Evolutionary conservation across 140 eudicot species (phyloP).

Genomic region (Oenanthe javanica): DNA sequence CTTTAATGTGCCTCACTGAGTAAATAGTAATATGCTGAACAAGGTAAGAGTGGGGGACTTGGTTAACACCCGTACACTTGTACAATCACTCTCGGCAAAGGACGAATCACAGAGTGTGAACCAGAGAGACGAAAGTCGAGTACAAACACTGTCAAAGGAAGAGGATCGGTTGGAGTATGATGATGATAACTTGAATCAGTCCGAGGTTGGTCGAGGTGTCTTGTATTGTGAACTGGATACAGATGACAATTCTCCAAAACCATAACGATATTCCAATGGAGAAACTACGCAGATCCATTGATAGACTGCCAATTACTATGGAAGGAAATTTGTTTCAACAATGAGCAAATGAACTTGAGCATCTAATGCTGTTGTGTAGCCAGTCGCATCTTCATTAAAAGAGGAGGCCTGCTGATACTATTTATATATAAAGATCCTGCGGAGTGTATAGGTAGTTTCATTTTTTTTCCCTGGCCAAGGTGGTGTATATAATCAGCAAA

Average conservation of each 20-base stretch:
- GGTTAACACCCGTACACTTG: slow-evolving; percentile 28
- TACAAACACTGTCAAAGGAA: slow-evolving; percentile 23
- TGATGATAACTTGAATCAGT: slow-evolving; percentile 12
- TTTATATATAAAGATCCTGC: not conserved
- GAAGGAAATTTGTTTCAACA: not conserved
- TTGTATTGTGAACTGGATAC: slow-evolving; percentile 55
- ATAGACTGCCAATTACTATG: not conserved
- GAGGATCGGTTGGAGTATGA: slow-evolving; percentile 16
- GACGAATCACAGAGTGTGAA: slow-evolving; percentile 33
- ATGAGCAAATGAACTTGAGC: not conserved
- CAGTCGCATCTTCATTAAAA: no score
- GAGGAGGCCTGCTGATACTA: not conserved
- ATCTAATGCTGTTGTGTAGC: slow-evolving; percentile 8
- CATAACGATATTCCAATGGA: slow-evolving; percentile 13
- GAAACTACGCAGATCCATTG: slow-evolving; percentile 1
- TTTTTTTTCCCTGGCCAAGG: not conserved
- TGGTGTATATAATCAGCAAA: slow-evolving; percentile 27
- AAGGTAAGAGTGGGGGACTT: slow-evolving; percentile 73
- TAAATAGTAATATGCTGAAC: not conserved
- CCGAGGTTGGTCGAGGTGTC: slow-evolving; percentile 56
- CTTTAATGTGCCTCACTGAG: not conserved
- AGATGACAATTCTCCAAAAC: slow-evolving; percentile 21
- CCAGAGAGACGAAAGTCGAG: slow-evolving; percentile 27
- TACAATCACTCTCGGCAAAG: slow-evolving; percentile 17
- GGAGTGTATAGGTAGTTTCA: not conserved